Conservation (phyloP, 2,329 filamentous ascomycete genomes). For the Fusarium sp. region DNA sequence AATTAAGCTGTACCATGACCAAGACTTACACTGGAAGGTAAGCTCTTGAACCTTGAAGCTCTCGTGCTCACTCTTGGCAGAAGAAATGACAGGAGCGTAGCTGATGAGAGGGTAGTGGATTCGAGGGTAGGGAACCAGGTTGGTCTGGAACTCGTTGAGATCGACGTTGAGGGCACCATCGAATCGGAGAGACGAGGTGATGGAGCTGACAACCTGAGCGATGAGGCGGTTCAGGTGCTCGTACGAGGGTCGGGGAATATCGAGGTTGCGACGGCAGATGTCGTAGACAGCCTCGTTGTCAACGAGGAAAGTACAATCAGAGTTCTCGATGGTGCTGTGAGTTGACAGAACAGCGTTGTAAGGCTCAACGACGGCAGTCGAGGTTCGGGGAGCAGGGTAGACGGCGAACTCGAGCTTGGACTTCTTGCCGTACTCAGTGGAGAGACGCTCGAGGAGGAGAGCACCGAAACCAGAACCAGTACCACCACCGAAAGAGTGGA, state of each 20-base stretch:
- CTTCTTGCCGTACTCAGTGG: slow-evolving; percentile 83
- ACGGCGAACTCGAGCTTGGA: slow-evolving; percentile 83
- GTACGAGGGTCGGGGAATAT: slow-evolving; percentile 78
- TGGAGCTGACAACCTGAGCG: slow-evolving; percentile 81
- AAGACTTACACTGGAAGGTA: slow-evolving; percentile 77
- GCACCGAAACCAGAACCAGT: slow-evolving; percentile 82
- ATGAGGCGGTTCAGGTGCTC: slow-evolving; percentile 82
- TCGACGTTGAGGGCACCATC: slow-evolving; percentile 82
- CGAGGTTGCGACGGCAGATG: slow-evolving; percentile 80
- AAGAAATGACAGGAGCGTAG: slow-evolving; percentile 80
- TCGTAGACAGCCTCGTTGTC: slow-evolving; percentile 84
- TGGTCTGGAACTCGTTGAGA: slow-evolving; percentile 84
- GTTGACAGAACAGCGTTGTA: slow-evolving; percentile 83
- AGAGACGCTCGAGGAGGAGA: slow-evolving; percentile 79
- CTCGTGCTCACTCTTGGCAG: slow-evolving; percentile 85
- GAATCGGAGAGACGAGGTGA: slow-evolving; percentile 80
- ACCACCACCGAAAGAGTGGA: slow-evolving; percentile 82
- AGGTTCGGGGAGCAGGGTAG: slow-evolving; percentile 79
- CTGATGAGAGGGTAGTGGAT: slow-evolving; percentile 83
- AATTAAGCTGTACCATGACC: not conserved
- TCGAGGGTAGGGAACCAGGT: slow-evolving; percentile 80
- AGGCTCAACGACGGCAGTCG: slow-evolving; percentile 80
- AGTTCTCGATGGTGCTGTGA: slow-evolving; percentile 83
- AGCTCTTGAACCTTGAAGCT: slow-evolving; percentile 88
- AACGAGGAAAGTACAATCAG: slow-evolving; percentile 84